These are phyloP conservation scores for Wickerhamomyces sydowiorum DNA, from an alignment of 805 yeast species.

Conservation along the genomic window DNA sequence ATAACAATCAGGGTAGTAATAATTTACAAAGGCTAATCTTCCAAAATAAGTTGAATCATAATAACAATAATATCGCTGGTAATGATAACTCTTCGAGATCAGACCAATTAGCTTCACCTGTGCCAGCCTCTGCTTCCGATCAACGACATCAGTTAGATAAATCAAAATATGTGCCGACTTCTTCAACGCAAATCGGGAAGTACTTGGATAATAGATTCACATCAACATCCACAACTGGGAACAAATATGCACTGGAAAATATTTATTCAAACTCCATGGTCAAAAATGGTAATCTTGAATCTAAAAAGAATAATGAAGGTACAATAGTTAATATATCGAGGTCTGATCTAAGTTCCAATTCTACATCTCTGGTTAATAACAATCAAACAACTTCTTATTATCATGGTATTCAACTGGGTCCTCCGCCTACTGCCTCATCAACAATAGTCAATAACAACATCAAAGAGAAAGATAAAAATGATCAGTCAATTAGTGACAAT, in stretches of 20 bases:
- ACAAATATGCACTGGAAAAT: too few relatives aligned
- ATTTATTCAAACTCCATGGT: too few relatives aligned
- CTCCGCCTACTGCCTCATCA: conserved; percentile 3
- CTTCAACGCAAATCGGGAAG: conserved; percentile 15
- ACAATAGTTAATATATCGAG: not conserved
- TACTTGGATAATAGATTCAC: conserved; percentile 10
- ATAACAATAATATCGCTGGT: too few relatives aligned
- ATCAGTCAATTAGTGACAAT: not conserved
- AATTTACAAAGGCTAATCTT: conserved; percentile 21
- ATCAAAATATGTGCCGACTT: conserved; percentile 9
- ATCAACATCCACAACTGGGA: not conserved
- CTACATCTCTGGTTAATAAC: not conserved
- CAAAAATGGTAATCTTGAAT: too few relatives aligned
- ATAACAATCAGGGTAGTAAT: conserved; percentile 4
- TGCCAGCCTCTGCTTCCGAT: too few relatives aligned
- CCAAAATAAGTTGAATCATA: conserved; percentile 15
- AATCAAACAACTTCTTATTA: not conserved
- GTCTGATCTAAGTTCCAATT: not conserved
- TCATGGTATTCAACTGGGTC: not conserved
- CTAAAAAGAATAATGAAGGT: not conserved
- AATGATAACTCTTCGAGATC: too few relatives aligned
- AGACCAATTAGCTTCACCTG: too few relatives aligned
- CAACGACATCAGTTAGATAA: too few relatives aligned
- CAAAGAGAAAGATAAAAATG: not conserved
- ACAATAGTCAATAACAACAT: not conserved